Base-by-base conservation (phyloP, 495 filamentous ascomycete species). In the Friedmanniomyces endolithicus region DNA sequence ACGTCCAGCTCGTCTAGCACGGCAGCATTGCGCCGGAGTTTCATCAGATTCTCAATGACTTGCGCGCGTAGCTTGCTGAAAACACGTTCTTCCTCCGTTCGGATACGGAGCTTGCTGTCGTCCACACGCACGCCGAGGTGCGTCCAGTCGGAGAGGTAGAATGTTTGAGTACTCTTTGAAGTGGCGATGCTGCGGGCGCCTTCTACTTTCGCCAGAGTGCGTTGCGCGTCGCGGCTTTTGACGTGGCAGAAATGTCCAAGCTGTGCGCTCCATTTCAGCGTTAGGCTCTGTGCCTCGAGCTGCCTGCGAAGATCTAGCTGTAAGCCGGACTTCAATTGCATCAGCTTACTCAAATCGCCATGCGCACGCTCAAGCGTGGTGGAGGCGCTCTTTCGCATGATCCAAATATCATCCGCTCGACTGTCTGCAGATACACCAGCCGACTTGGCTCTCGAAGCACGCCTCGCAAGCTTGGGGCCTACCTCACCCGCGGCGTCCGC, bases 1-100 rank as follows among this genome's bases (percentile, higher is more conserved):
- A 98, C 83, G 67, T 98, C 92, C 4, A 98, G 76, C 67, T 94
- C 87, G 65, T 95, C 94, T 20, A 98, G 78, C 0, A 95, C 88
- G 2, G 78, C 74, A 2, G 90, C 90, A 66, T 95, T 96, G 51
- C 82, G 84, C 0, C 92, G 83, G 16, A 98, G 80, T 56, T 82
- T 86, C 27, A 90, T 78, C 8, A 98, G 75, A 58, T 86, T 86
- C 12, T 75, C 63, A 1, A 95, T 80, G 0, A 95, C 90, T 35
- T 78, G 73, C n/a, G 76, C 76, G 7, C 90, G 85, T 2, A 95
- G 68, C 29, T 73, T 62, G 47, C 75, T 71, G 53, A 94, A 86
- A 22, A 96, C 78, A 1, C 75, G 75, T 57, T 85, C 76, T 64
- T 96, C 90, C 61, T 94, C 90, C 57, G 75, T 73, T 25, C 85